Base-by-base conservation (phyloP, 306 rosid genomes). In the Quercus engelmannii region DNA sequence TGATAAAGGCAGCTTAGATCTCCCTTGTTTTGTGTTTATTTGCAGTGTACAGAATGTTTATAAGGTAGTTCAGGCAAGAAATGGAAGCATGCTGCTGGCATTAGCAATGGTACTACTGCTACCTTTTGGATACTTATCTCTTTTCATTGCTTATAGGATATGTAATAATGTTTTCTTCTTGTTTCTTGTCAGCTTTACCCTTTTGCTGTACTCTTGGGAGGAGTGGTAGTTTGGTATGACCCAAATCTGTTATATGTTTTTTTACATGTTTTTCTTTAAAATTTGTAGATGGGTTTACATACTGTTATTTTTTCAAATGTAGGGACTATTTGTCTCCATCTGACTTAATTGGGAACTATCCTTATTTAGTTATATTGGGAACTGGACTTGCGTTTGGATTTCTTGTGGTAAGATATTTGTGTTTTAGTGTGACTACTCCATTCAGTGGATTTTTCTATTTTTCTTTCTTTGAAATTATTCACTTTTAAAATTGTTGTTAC, bases 281-380 rank as follows among this genome's bases (percentile, higher is more conserved):
- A 69, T 54, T 46, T 78, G 28, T 54, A 55, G 74, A 25, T 58
- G 19, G 71, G 63, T 46, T 38, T 76, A 51, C 81, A 61, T 55
- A 63, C 33, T 63, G 28, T 59, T 25, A 30, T 26, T 43, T 21
- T 38, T 46, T 78, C 75, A 82, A 57, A 31, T 81, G 82, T 85
- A 93, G 99, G 99, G 90, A 92, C 80, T 88, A 88, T 81, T 87
- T 93, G 86, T 96, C 98, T 82, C 96, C 98, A 54, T 89, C 94
- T 21, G 89, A 90, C 85, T 86, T 93, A 73, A 69, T 91, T 26
- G 82, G 75, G 61, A 88, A 82, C 59, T 91, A 91, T 85, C 98
- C 94, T 78, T 96, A 93, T 89, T 85, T 96, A 81, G 92, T 90
- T 61, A 46, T 93, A 6, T 38, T 87, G 81, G 99, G 98, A 88